Conservation (phyloP, 495 filamentous ascomycete genomes). For the Talaromyces liani region DNA sequence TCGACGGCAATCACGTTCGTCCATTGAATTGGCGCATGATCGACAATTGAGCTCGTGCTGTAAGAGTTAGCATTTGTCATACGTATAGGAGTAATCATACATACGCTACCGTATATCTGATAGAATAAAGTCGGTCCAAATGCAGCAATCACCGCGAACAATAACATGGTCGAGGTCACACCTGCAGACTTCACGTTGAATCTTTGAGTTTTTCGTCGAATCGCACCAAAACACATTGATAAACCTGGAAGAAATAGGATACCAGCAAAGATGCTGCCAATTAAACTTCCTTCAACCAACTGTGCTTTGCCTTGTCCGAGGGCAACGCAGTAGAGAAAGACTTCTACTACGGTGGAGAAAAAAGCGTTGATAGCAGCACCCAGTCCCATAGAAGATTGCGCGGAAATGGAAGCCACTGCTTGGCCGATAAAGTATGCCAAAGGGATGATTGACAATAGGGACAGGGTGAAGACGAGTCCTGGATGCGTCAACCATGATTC, state of each 20-base stretch:
- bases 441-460: slow-evolving; percentile 87
- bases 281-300: slow-evolving; percentile 92
- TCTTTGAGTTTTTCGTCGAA: slow-evolving; percentile 96
- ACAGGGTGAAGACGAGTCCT: slow-evolving; percentile 77
- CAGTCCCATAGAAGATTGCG: slow-evolving; percentile 99
- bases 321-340: slow-evolving; percentile 95
- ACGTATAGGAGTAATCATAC: slow-evolving; percentile 18
- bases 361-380: slow-evolving; percentile 98
- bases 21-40: slow-evolving; percentile 51
- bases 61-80: slow-evolving; percentile 26
- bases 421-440: slow-evolving; percentile 99
- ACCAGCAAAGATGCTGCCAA: slow-evolving; percentile 96
- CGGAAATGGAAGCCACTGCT: slow-evolving; percentile 97
- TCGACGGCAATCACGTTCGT: slow-evolving; percentile 67
- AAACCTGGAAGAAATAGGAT: slow-evolving; percentile 94
- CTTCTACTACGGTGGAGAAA: slow-evolving; percentile 98
- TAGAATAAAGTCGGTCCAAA: slow-evolving; percentile 98
- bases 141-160: slow-evolving; percentile 95
- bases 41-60: slow-evolving; percentile 90
- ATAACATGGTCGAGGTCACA: slow-evolving; percentile 95
- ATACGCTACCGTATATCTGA: slow-evolving; percentile 92
- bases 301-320: slow-evolving; percentile 87
- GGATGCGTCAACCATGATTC: slow-evolving; percentile 66
- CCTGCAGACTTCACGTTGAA: slow-evolving; percentile 98
- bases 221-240: slow-evolving; percentile 97